Evolutionary conservation across 2,329 filamentous ascomycete genomes (phyloP).

Genomic region (Lecanosticta acicola): DNA sequence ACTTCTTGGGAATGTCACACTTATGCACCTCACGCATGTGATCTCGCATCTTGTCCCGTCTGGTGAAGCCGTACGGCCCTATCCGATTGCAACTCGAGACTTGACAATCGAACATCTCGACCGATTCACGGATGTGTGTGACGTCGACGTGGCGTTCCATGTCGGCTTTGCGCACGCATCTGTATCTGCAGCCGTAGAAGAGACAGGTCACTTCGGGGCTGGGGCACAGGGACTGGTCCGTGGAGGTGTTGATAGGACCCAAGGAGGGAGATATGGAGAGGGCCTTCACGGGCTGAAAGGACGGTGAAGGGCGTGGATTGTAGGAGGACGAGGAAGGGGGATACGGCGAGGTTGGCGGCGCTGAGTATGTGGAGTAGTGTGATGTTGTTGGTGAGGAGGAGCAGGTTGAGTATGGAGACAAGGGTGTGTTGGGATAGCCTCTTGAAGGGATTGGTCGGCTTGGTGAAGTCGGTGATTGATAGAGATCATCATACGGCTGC

Average conservation of each 20-base stretch:
- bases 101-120: slow-evolving; percentile 39
- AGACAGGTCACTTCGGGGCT: slow-evolving; percentile 28
- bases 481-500: not conserved
- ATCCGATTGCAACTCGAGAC: slow-evolving; percentile 38
- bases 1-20: slow-evolving; percentile 39
- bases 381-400: slow-evolving; percentile 1
- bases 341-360: too few species aligned
- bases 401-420: not conserved
- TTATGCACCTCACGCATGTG: slow-evolving; percentile 54
- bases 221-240: not conserved
- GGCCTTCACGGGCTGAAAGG: not conserved
- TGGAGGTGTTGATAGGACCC: not conserved
- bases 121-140: slow-evolving; percentile 38
- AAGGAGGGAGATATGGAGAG: not conserved
- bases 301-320: not conserved
- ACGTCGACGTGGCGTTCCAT: slow-evolving; percentile 46
- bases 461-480: not conserved
- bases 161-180: slow-evolving; percentile 45
- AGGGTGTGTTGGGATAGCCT: not conserved
- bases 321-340: not conserved
- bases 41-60: slow-evolving; percentile 54
- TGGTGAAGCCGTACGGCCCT: slow-evolving; percentile 48
- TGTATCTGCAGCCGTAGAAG: slow-evolving; percentile 15
- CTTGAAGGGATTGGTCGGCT: not conserved
- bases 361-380: not conserved